These are phyloP conservation scores for Alternaria alternata DNA, from an alignment of 2,329 filamentous ascomycete genomes.

Conservation along the genomic window DNA sequence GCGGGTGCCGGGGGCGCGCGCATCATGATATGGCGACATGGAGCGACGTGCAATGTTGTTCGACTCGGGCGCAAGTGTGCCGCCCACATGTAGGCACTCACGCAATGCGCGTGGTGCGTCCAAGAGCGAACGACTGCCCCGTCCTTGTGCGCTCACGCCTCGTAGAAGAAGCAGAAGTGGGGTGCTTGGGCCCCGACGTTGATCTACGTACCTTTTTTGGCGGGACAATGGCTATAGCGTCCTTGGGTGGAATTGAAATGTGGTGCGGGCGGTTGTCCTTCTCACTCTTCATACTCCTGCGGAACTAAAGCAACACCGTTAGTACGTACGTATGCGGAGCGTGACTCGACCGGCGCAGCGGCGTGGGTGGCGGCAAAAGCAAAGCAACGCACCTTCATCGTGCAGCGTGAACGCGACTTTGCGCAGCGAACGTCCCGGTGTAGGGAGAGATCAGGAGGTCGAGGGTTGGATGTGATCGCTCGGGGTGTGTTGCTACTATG, in stretches of 20 bases:
- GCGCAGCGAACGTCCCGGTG: constrained; percentile 16
- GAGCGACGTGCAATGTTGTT: neutral
- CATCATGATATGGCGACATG: constrained; percentile 8
- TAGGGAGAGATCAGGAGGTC: constrained; percentile 16
- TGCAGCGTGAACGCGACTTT: constrained; percentile 24
- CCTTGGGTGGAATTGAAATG: constrained; percentile 82
- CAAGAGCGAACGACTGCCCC: neutral
- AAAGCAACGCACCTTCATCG: constrained; percentile 30
- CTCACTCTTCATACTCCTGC: constrained; percentile 89
- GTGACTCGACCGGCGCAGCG: constrained; percentile 27
- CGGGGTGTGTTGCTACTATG: constrained; percentile 3
- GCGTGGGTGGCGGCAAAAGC: constrained; percentile 13
- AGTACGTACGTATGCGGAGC: constrained; percentile 34
- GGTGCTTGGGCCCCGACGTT: neutral
- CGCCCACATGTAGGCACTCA: constrained; percentile 1
- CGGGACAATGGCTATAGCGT: constrained; percentile 85
- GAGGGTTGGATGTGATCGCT: constrained; percentile 1
- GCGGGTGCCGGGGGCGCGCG: constrained; percentile 20
- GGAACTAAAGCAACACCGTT: constrained; percentile 59
- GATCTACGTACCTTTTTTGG: constrained; percentile 79
- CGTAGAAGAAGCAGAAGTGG: constrained; percentile 2
- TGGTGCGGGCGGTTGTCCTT: constrained; percentile 77
- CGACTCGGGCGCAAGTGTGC: neutral
- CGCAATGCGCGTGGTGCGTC: constrained; percentile 3
- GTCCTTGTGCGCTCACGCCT: neutral